These are phyloP conservation scores for Coniochaeta prunicola DNA, from an alignment of 2,329 filamentous ascomycete genomes.

Conservation along the genomic window DNA sequence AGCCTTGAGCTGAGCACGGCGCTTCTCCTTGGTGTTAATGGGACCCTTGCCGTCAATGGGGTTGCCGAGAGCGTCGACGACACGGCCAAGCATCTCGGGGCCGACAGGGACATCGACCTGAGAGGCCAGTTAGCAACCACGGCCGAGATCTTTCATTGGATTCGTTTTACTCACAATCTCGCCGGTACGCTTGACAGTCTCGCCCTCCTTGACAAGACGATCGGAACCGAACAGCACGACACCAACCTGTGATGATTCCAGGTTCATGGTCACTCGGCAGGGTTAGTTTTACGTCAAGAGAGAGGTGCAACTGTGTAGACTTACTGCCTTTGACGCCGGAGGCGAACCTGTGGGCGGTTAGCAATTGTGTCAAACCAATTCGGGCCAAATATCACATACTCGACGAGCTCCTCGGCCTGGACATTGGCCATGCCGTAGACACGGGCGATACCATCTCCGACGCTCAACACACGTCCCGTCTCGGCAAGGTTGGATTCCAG, in stretches of 20 bases:
- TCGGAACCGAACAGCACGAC: constrained; percentile 99
- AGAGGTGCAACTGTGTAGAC: too few relatives aligned
- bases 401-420: constrained; percentile 99
- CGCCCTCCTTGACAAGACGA: constrained; percentile 98
- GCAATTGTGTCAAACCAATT: neutral
- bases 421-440: constrained; percentile 99
- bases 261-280: constrained; percentile 99
- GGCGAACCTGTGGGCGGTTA: constrained; percentile 53
- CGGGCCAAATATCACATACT: constrained; percentile 36
- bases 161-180: constrained; percentile 71
- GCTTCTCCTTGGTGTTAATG: constrained; percentile 82
- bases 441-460: constrained; percentile 99
- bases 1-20: constrained; percentile 98
- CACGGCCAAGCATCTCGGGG: constrained; percentile 88
- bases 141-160: neutral
- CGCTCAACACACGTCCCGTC: constrained; percentile 96
- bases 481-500: constrained; percentile 84
- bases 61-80: constrained; percentile 97
- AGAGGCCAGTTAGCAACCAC: neutral
- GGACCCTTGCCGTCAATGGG: constrained; percentile 99
- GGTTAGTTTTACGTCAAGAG: too few relatives aligned
- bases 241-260: constrained; percentile 99
- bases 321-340: constrained; percentile 90
- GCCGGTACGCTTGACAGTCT: constrained; percentile 99
- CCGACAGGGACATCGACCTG: constrained; percentile 97